These are phyloP conservation scores for Moricandia arvensis DNA, from an alignment of 345 rosid species.

Conservation along the genomic window DNA sequence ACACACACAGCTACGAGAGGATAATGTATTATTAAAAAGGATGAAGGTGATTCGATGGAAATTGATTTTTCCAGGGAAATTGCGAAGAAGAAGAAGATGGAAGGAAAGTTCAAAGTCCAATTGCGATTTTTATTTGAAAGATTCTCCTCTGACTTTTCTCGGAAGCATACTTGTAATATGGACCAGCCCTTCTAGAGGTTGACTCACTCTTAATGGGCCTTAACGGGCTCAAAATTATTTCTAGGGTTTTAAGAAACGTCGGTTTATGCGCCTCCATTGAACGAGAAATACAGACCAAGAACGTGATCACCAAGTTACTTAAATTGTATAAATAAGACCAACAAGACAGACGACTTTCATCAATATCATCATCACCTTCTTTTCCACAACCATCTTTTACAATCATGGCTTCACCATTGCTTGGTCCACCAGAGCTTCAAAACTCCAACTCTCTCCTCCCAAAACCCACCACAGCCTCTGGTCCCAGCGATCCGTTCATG, in stretches of 20 bases:
- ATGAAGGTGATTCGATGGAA: no score
- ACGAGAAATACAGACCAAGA: not conserved
- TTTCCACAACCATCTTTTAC: not conserved
- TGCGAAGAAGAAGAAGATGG: no score
- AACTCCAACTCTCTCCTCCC: not conserved
- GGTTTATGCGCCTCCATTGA: not conserved
- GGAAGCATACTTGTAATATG: no score
- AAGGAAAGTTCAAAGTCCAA: no score
- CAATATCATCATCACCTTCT: not conserved
- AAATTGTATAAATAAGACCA: not conserved
- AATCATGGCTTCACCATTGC: slow-evolving; percentile 28
- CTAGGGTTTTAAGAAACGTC: not conserved
- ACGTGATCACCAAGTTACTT: not conserved
- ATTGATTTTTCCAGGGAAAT: no score
- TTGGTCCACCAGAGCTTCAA: slow-evolving; percentile 50
- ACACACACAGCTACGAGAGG: no score
- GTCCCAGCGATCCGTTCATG: slow-evolving; percentile 38
- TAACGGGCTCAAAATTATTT: no score
- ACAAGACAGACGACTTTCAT: not conserved
- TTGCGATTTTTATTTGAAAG: no score
- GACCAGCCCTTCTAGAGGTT: no score
- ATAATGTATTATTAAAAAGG: no score
- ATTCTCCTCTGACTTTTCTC: no score
- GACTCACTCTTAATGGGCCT: no score
- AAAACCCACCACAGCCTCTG: not conserved